These are phyloP conservation scores for Saksenaea oblongispora DNA, from an alignment of 371 early-diverging fungal species.

Conservation along the genomic window DNA sequence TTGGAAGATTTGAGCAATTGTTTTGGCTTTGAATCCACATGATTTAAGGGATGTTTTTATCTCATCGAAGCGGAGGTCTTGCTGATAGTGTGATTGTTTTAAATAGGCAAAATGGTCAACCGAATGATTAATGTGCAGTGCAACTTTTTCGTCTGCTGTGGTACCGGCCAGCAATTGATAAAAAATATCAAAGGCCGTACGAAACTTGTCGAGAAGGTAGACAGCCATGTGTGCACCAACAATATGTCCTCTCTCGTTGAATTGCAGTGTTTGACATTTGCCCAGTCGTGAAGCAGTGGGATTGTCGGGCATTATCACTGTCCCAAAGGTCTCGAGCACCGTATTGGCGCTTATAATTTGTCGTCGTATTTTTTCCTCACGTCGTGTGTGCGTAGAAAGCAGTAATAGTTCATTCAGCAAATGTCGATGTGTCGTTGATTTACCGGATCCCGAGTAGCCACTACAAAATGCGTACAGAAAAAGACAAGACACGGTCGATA, in stretches of 20 bases:
- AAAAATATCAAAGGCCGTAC: slow-evolving; percentile 83
- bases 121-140: slow-evolving; percentile 56
- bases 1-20: slow-evolving; percentile 69
- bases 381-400: slow-evolving; percentile 55
- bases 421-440: slow-evolving; percentile 68
- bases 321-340: slow-evolving; percentile 71
- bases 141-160: slow-evolving; percentile 57
- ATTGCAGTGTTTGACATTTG: slow-evolving; percentile 81
- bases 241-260: slow-evolving; percentile 76
- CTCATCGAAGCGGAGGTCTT: slow-evolving; percentile 41
- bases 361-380: slow-evolving; percentile 61
- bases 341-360: slow-evolving; percentile 56
- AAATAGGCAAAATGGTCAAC: slow-evolving; percentile 57
- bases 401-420: slow-evolving; percentile 64
- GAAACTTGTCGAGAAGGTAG: slow-evolving; percentile 79
- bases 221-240: slow-evolving; percentile 77
- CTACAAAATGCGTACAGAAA: slow-evolving; percentile 19
- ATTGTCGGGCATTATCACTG: slow-evolving; percentile 59
- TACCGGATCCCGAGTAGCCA: slow-evolving; percentile 80
- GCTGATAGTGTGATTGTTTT: slow-evolving; percentile 27
- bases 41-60: slow-evolving; percentile 69
- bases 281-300: slow-evolving; percentile 66
- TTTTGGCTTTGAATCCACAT: slow-evolving; percentile 73
- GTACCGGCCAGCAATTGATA: slow-evolving; percentile 74
- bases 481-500: not conserved